These are phyloP conservation scores for Pythium folliculosum DNA, from an alignment of 352 stramenopile genomes.

Conservation along the genomic window DNA sequence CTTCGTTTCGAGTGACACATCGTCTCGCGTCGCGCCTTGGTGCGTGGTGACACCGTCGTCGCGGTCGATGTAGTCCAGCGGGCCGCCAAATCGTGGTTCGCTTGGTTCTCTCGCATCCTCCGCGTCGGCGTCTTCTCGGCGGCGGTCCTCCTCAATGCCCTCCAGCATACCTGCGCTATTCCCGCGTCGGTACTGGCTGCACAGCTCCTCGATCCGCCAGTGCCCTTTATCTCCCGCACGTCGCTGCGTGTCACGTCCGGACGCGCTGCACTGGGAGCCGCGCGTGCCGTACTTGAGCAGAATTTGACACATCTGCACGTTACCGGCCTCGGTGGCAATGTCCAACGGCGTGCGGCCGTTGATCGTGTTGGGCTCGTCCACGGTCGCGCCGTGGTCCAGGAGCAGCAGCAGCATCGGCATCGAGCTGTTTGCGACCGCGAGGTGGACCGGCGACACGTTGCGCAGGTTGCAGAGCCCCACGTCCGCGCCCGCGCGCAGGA, in stretches of 20 bases:
- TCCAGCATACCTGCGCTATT: background rate
- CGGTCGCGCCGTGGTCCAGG: conserved; percentile 45
- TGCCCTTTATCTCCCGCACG: background rate
- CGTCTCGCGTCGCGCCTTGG: no score
- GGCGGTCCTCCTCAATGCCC: background rate
- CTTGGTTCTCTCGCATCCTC: background rate
- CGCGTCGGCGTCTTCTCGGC: background rate
- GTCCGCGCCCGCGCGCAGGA: conserved; percentile 51
- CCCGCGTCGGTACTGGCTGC: background rate
- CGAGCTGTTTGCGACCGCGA: conserved; percentile 49
- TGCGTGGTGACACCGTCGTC: background rate
- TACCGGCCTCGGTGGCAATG: conserved; percentile 54
- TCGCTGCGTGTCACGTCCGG: background rate
- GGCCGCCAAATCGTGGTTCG: background rate
- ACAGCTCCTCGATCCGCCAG: conserved; percentile 3
- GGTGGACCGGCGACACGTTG: conserved; percentile 50
- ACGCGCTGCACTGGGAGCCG: conserved; percentile 31
- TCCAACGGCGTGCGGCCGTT: conserved; percentile 60
- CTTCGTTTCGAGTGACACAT: no score
- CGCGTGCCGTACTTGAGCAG: conserved; percentile 40
- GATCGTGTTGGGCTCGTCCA: conserved; percentile 36
- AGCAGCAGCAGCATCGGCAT: conserved; percentile 43
- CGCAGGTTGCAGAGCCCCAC: conserved; percentile 48
- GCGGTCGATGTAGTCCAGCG: conserved; percentile 4
- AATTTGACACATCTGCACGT: conserved; percentile 48